phyloP scores from a whole-genome alignment of 768 basidiomycete species.

The Boletus vinaceobasis region DNA sequence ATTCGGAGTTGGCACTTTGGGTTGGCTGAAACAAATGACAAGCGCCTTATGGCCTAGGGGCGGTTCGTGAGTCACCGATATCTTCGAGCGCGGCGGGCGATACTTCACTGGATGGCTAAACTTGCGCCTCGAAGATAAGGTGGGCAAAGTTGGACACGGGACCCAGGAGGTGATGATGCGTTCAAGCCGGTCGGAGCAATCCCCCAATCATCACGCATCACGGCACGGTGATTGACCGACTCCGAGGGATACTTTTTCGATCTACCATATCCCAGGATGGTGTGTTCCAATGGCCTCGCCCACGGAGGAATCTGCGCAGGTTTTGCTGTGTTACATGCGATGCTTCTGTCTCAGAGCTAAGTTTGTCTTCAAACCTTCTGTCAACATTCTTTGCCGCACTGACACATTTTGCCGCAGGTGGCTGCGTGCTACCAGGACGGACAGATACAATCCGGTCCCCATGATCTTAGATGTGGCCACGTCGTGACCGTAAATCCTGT shows the following conservation, averaged over 20 bases:
- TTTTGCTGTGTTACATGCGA: neutral
- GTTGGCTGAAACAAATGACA: neutral
- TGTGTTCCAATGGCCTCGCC: neutral
- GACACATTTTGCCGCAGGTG: neutral
- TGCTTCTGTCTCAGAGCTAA: neutral
- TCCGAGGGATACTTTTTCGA: neutral
- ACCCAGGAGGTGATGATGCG: neutral
- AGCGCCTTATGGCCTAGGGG: neutral
- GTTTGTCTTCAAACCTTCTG: neutral
- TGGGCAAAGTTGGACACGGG: neutral
- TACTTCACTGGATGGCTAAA: neutral
- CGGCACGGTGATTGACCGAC: neutral
- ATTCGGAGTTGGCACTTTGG: neutral
- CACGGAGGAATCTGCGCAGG: neutral
- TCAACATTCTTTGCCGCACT: neutral
- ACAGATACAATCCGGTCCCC: neutral
- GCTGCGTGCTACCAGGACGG: neutral
- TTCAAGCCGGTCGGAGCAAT: neutral
- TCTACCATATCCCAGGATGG: neutral
- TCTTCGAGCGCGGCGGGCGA: neutral
- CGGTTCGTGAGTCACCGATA: neutral
- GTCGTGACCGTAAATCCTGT: neutral
- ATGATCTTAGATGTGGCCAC: constrained; percentile 4
- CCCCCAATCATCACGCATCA: neutral
- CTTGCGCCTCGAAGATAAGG: neutral